Evolutionary conservation across 345 rosid species (phyloP).

Genomic region (Ailanthus altissimus): DNA sequence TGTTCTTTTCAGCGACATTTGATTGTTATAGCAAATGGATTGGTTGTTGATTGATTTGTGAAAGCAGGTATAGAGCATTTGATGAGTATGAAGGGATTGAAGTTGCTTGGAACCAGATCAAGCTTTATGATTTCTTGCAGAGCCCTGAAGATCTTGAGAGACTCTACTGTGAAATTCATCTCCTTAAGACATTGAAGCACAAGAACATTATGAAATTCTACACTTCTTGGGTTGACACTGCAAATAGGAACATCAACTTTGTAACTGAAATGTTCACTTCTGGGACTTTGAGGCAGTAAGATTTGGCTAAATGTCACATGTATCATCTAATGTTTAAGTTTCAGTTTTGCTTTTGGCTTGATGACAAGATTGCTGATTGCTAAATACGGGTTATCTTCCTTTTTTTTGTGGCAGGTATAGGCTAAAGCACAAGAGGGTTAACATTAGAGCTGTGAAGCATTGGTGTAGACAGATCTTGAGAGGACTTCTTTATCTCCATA

Average conservation of each 20-base stretch:
- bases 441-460: constrained; percentile 83
- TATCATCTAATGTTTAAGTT: background rate
- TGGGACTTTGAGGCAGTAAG: constrained; percentile 91
- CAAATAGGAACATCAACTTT: constrained; percentile 84
- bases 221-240: constrained; percentile 87
- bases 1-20: constrained; percentile 10
- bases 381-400: background rate
- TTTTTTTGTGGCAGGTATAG: constrained; percentile 52
- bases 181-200: constrained; percentile 88
- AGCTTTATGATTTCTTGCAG: constrained; percentile 85
- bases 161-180: constrained; percentile 92
- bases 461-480: constrained; percentile 94
- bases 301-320: constrained; percentile 14
- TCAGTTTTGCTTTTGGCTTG: constrained; percentile 10
- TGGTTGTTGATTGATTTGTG: constrained; percentile 30
- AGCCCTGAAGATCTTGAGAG: constrained; percentile 96
- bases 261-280: constrained; percentile 98
- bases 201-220: constrained; percentile 87
- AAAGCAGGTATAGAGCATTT: constrained; percentile 81
- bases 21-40: constrained; percentile 22
- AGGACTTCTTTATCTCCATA: constrained; percentile 83
- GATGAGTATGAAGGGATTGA: constrained; percentile 94
- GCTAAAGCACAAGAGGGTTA: constrained; percentile 83
- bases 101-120: constrained; percentile 99
- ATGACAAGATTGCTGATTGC: constrained; percentile 17